phyloP scores from a whole-genome alignment of 2,329 filamentous ascomycete genomes.

The Achaetomium macrosporum region DNA sequence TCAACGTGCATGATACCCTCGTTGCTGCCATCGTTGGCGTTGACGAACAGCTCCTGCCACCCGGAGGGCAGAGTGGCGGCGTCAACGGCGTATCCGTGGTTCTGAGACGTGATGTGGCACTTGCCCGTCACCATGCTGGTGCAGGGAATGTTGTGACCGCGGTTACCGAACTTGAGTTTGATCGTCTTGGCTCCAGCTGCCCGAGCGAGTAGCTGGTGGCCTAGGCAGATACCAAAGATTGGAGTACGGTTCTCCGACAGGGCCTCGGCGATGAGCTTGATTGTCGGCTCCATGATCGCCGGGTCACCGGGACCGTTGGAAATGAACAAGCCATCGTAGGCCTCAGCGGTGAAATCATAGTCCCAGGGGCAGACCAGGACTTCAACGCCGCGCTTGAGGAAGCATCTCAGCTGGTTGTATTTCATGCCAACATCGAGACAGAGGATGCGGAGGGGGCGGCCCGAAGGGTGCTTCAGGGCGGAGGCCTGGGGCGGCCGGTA shows the following conservation, averaged over 20 bases:
- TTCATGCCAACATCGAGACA: conserved; percentile 97
- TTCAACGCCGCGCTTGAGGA: conserved; percentile 85
- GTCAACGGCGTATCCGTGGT: conserved; percentile 94
- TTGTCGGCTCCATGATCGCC: conserved; percentile 71
- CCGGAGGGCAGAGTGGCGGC: conserved; percentile 64
- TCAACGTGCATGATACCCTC: conserved; percentile 87
- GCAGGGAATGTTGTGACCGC: conserved; percentile 96
- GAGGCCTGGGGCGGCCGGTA: conserved; percentile 65
- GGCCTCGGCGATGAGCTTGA: conserved; percentile 70
- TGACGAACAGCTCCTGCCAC: conserved; percentile 95
- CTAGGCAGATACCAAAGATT: conserved; percentile 73
- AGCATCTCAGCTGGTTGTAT: conserved; percentile 93
- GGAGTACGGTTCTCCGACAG: conserved; percentile 45
- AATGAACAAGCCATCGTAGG: conserved; percentile 95
- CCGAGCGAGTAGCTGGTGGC: conserved; percentile 71
- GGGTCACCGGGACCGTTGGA: conserved; percentile 98
- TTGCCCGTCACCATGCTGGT: conserved; percentile 92
- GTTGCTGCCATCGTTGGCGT: conserved; percentile 96
- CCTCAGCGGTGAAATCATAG: conserved; percentile 79
- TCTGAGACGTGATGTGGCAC: conserved; percentile 98
- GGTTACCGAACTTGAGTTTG: conserved; percentile 99
- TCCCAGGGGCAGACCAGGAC: conserved; percentile 95
- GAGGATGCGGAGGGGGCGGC: conserved; percentile 77
- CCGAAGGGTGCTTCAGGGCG: conserved; percentile 80
- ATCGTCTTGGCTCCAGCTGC: conserved; percentile 64